Base-by-base conservation (phyloP, 2,329 filamentous ascomycete species). In the Phymatotrichopsis omnivora region DNA sequence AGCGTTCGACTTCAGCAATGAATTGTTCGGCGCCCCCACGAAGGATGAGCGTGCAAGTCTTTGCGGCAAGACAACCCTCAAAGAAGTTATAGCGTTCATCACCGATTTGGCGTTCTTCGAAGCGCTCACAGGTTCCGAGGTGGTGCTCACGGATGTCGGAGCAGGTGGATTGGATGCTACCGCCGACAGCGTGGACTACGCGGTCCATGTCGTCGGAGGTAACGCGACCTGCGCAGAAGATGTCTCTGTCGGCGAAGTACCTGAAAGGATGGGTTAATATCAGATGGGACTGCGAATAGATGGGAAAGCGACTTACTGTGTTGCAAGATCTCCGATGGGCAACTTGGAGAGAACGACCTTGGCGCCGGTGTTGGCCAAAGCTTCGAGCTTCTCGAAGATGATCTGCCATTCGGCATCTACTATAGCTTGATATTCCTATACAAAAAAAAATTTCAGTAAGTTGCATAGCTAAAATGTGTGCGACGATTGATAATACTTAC, bases 321-420 rank as follows among this genome's bases (percentile, higher is more conserved):
- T 98, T 49, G 91, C 91, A 62, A 98, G 70, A 70, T 98, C 91
- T 61, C 91, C 91, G 61, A 98, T 96, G 30, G 91, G 91, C 52
- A 96, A 74, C 69, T 95, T 96, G 68, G 85, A 94, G 47, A 98
- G 78, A 31, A 98, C 86, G 40, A 98, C 86, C 75, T 95, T 94
- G 55, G 91, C 91, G 43, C 91, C 91, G 5, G 89, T 95, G 67
- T 89, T 80, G 74, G 89, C 76, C 42, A 94, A 70, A 37, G 89
- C 85, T 70, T 98, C 91, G 64, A 98, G 83, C 74, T 98, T 98
- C 73, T 95, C 89, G 77, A 82, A 96, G 66, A 98, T 98, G 63
- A 98, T 98, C 67, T 95, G 86, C 91, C 91, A 98, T 68, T 98
- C 91, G 23, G 91, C 91, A 62, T 98, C 91, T 63, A 98, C 91